Conservation (phyloP, 176 grass and related monocot species). For the Eremochloa ophiuroides region DNA sequence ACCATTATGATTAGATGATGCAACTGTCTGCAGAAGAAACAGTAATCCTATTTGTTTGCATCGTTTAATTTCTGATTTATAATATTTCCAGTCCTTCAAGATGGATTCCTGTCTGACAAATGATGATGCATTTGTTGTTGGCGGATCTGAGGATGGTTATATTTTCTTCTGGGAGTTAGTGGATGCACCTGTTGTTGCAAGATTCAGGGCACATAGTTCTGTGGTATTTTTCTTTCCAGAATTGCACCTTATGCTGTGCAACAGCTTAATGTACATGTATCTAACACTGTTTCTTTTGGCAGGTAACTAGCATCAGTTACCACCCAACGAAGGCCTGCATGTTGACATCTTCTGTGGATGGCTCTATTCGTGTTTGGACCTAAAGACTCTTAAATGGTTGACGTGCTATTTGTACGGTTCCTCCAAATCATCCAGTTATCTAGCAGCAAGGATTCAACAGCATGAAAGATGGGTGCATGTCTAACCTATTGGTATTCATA, state of each 20-base stretch:
- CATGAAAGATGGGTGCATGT: neutral
- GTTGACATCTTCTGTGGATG: conserved; percentile 93
- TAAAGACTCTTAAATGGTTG: neutral
- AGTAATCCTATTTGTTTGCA: neutral
- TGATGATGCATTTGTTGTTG: conserved; percentile 80
- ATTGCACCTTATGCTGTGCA: neutral
- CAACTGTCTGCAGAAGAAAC: neutral
- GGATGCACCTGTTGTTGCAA: conserved; percentile 70
- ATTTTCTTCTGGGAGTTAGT: conserved; percentile 94
- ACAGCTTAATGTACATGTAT: neutral
- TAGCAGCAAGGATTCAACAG: neutral
- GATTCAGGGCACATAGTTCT: conserved; percentile 80
- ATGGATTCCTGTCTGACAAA: conserved; percentile 98
- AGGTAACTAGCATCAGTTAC: conserved; percentile 91
- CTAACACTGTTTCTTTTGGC: conserved; percentile 5
- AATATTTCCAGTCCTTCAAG: conserved; percentile 65
- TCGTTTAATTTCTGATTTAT: neutral
- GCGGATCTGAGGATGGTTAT: conserved; percentile 83
- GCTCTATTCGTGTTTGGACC: conserved; percentile 76
- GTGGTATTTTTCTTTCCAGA: conserved; percentile 58
- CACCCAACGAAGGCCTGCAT: conserved; percentile 82
- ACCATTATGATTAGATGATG: neutral
- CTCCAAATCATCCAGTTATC: conserved; percentile 1
- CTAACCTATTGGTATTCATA: neutral
- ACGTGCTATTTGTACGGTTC: neutral